Percentiles rank a stretch among this genome's conserved stretches.
Conservation (phyloP, 768 basidiomycete species). For the Boletus huronensis region DNA sequence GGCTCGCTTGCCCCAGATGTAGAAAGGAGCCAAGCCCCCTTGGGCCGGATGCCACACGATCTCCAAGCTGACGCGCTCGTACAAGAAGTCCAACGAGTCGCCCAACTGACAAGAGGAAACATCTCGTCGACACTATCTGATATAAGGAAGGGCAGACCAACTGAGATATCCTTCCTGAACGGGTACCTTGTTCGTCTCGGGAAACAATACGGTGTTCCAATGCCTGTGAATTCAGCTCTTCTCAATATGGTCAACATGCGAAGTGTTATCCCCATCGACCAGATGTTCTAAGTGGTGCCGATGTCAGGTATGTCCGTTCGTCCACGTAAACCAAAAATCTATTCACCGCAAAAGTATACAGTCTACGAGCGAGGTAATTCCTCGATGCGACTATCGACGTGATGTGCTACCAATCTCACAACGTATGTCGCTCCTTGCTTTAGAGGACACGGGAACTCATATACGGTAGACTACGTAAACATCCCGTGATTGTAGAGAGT, state of each 20-base stretch:
- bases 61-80: conserved; percentile 47
- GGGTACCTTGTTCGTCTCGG: conserved; percentile 76
- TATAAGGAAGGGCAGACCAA: conserved; percentile 53
- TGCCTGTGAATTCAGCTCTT: conserved; percentile 55
- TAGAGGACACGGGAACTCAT: not conserved
- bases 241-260: conserved; percentile 60
- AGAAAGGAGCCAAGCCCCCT: conserved; percentile 23
- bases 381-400: not conserved
- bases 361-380: not conserved
- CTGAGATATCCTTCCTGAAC: conserved; percentile 81
- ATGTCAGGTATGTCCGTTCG: conserved; percentile 10
- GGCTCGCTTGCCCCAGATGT: conserved; percentile 22
- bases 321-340: not conserved
- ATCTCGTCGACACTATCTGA: conserved; percentile 82
- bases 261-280: conserved; percentile 51
- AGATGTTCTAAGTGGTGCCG: conserved; percentile 22
- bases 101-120: conserved; percentile 56
- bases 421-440: not conserved
- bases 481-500: not conserved
- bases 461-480: not conserved
- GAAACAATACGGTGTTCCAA: conserved; percentile 48
- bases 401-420: not conserved
- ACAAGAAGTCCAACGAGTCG: conserved; percentile 56
- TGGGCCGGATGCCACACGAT: conserved; percentile 43
- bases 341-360: conserved; percentile 2